Conservation (phyloP, 345 rosid genomes). For the Populus euphratica region DNA sequence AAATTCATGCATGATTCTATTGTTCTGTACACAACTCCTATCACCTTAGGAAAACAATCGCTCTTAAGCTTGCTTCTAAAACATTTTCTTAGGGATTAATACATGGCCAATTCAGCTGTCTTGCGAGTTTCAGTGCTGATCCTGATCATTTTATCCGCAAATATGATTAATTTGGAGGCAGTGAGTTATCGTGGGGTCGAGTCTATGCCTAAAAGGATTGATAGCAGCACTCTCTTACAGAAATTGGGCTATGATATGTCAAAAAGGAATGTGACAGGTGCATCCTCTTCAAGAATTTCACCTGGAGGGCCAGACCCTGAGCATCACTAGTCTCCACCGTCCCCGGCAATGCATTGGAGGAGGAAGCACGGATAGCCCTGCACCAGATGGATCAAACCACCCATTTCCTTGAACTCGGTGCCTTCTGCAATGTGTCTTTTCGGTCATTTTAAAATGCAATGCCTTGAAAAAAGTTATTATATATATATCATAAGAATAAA, state of each 20-base stretch:
- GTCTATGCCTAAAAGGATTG: conserved; percentile 12
- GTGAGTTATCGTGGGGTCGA: conserved; percentile 12
- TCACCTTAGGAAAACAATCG: neutral
- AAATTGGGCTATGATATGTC: conserved; percentile 19
- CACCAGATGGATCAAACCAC: too few relatives aligned
- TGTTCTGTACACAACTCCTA: neutral
- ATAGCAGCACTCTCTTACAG: conserved; percentile 16
- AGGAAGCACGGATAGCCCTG: neutral
- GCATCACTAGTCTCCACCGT: conserved; percentile 20
- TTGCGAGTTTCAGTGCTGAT: conserved; percentile 16
- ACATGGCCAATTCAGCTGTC: conserved; percentile 15
- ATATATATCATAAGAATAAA: too few relatives aligned
- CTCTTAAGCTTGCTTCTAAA: neutral
- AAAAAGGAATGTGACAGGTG: neutral
- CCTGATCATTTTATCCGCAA: conserved; percentile 20
- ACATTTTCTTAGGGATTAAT: neutral
- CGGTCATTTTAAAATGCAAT: too few relatives aligned
- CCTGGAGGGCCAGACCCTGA: conserved; percentile 43
- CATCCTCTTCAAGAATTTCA: conserved; percentile 11
- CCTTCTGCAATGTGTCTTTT: too few relatives aligned
- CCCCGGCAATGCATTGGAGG: conserved; percentile 5
- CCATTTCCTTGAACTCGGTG: too few relatives aligned
- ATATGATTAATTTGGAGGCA: conserved; percentile 10
- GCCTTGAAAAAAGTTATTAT: neutral
- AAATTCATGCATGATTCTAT: neutral